Percentiles rank a stretch among this genome's conserved stretches.
These are phyloP conservation scores for Aspergillus bertholletiae DNA, from an alignment of 495 filamentous ascomycete species.

Conservation along the genomic window DNA sequence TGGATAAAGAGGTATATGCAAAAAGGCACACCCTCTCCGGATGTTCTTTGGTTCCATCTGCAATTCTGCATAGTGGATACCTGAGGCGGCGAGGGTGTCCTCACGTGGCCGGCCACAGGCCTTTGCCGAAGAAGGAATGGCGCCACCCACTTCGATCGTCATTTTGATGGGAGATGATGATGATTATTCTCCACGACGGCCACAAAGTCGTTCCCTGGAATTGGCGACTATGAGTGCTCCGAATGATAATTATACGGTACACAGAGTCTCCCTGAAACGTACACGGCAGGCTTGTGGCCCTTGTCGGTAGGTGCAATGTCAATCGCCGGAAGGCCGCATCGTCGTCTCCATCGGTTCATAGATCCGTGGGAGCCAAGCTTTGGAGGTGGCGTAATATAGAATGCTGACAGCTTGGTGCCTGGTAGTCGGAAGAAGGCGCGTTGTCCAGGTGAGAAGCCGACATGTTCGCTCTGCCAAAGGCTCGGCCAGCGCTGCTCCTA, in stretches of 20 bases:
- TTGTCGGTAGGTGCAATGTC: conserved; percentile 28
- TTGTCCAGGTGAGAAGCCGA: conserved; percentile 38
- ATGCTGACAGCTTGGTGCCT: neutral
- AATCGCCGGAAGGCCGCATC: neutral
- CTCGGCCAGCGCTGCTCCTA: conserved; percentile 34
- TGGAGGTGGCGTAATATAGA: neutral
- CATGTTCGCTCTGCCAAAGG: conserved; percentile 33
- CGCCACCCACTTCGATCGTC: neutral
- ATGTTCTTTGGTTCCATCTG: too few relatives aligned
- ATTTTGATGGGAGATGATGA: neutral
- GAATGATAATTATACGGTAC: conserved; percentile 25
- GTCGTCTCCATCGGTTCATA: neutral
- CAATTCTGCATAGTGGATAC: too few relatives aligned
- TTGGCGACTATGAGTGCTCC: conserved; percentile 16
- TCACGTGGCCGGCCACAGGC: too few relatives aligned
- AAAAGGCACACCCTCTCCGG: too few relatives aligned
- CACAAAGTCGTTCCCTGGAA: neutral
- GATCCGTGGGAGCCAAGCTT: neutral
- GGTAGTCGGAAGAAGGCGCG: conserved; percentile 37
- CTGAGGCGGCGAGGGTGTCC: too few relatives aligned
- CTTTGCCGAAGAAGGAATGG: neutral
- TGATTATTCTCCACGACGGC: neutral
- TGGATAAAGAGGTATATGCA: too few relatives aligned
- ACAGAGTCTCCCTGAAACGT: conserved; percentile 30
- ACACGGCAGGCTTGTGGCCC: conserved; percentile 38